Base-by-base conservation (phyloP, 176 grass and related monocot species). In the Aegilops umbellulata region DNA sequence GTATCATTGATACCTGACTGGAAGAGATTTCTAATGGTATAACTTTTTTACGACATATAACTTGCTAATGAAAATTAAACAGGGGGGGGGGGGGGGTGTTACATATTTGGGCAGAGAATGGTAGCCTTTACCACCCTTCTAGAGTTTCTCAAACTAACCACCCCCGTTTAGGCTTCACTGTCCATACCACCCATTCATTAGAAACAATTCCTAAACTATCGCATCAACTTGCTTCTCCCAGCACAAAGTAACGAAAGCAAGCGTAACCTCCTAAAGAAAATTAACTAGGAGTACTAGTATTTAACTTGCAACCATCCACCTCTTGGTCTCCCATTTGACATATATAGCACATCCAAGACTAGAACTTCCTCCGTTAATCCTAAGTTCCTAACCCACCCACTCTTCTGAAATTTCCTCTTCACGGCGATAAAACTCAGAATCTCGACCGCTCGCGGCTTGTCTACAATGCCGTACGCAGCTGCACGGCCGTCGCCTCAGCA, bases 391-490 rank as follows among this genome's bases (percentile, higher is more conserved):
- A 14, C 23, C 71, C 44, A 51, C 16, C 10, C 53, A 64, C 44
- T 60, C 32, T 51, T 16, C 27, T 61, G 27, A 69, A 57, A 25
- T 38, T 71, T 61, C 19, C 32, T 69, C 53, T 82, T 8, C 47
- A 35, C n/a, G 65, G 39, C 39, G 30, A 53, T 1, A 38, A n/a
- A 71, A 24, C 34, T 19, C 71, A 27, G 30, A 39, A 9, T 29
- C 17, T 27, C 22, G n/a, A 72, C 30, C 4, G 25, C 11, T 2
- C 20, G 70, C 36, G 53, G 19, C 53, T 20, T 57, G 10, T 8
- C 46, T 3, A 57, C 24, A 86, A 95, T 90, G 93, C 74, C 90
- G 69, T 83, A 32, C 44, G 62, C 84, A 32, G 42, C 77, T 73
- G 9, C 79, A 6, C n/a, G 81, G 55, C 63, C 81, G 12, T 85